Percentiles rank a stretch among this genome's conserved stretches.
phyloP scores from a whole-genome alignment of 208 protist genomes.

The Acanthamoeba castellanii region DNA sequence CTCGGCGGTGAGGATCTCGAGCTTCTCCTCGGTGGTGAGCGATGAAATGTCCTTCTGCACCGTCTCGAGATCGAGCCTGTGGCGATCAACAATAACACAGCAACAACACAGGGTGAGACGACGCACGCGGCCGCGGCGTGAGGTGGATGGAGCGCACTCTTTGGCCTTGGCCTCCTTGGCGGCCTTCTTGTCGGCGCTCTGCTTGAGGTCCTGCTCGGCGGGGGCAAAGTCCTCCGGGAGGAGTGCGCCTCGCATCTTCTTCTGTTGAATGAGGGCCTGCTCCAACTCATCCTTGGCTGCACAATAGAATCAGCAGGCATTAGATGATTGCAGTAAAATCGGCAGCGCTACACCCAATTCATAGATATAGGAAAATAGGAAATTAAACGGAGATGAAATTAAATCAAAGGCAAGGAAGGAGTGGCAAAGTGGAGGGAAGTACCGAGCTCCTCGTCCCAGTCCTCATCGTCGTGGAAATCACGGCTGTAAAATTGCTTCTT shows the following conservation, averaged over 20 bases:
- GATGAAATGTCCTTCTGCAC: slow-evolving; percentile 48
- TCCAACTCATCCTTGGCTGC: slow-evolving; percentile 68
- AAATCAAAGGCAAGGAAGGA: background rate
- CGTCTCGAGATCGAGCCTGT: background rate
- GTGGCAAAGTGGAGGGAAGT: background rate
- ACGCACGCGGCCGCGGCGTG: no score
- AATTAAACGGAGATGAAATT: background rate
- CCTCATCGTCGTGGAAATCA: slow-evolving; percentile 54
- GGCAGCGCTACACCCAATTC: no score
- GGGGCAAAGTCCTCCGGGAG: slow-evolving; percentile 28
- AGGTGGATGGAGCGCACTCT: background rate
- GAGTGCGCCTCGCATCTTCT: background rate
- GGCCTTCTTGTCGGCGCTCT: slow-evolving; percentile 9
- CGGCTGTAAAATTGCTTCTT: slow-evolving; percentile 53
- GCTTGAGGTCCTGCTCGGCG: slow-evolving; percentile 33
- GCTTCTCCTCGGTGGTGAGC: slow-evolving; percentile 60
- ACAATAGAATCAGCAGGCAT: background rate
- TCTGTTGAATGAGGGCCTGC: slow-evolving; percentile 57
- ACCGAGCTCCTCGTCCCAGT: slow-evolving; percentile 59
- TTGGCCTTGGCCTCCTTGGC: background rate
- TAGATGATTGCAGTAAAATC: background rate
- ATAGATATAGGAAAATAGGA: background rate
- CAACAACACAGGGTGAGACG: no score
- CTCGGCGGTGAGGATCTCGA: slow-evolving; percentile 27
- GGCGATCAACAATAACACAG: background rate